Conservation (phyloP, 2,329 filamentous ascomycete species). For the Talaromyces funiculosus region DNA sequence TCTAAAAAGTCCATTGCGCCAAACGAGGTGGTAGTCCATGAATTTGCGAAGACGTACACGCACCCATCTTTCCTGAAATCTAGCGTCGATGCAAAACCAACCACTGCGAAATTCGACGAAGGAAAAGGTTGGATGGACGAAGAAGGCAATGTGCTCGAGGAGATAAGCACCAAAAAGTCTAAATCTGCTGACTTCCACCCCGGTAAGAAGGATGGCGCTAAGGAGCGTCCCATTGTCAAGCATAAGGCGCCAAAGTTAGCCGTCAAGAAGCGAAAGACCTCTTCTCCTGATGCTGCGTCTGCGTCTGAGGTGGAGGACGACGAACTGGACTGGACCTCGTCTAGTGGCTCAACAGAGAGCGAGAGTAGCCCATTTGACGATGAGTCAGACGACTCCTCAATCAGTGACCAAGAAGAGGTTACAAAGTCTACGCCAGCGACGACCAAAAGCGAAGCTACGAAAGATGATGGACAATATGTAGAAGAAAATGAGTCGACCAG, state of each 20-base stretch:
- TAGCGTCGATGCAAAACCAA: slow-evolving; percentile 39
- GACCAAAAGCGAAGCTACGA: neutral
- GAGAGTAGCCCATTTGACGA: neutral
- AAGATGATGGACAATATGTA: neutral
- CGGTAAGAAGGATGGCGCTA: slow-evolving; percentile 26
- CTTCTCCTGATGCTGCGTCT: neutral
- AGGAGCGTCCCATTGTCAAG: slow-evolving; percentile 12
- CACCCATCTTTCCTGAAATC: slow-evolving; percentile 75
- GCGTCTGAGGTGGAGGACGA: slow-evolving; percentile 19
- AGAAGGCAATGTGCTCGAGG: slow-evolving; percentile 63
- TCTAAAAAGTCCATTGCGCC: slow-evolving; percentile 58
- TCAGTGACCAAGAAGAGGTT: neutral
- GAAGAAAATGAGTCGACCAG: neutral
- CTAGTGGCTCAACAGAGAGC: slow-evolving; percentile 24
- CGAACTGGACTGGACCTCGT: slow-evolving; percentile 32
- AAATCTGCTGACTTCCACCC: slow-evolving; percentile 27
- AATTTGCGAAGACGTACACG: slow-evolving; percentile 80
- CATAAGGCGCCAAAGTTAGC: neutral
- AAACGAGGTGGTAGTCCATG: slow-evolving; percentile 68
- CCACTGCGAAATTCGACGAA: slow-evolving; percentile 65
- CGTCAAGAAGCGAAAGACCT: neutral
- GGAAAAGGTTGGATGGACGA: slow-evolving; percentile 85
- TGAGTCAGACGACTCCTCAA: neutral
- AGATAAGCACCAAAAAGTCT: slow-evolving; percentile 25
- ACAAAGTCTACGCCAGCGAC: neutral